Base-by-base conservation (phyloP, 129 eudicot species). In the Solidago caesia region DNA sequence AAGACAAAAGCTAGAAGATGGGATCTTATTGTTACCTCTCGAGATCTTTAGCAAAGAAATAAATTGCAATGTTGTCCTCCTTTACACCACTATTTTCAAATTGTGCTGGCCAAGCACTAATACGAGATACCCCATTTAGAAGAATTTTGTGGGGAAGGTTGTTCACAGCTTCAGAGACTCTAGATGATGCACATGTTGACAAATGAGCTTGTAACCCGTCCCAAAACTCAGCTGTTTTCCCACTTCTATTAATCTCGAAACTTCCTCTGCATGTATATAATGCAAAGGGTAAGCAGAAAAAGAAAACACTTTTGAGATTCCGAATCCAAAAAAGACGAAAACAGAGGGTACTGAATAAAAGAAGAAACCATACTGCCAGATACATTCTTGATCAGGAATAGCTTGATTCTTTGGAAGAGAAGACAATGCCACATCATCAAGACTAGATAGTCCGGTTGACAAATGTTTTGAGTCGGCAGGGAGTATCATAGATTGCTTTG, bases 121-220 rank as follows among this genome's bases (percentile, higher is more conserved):
- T 44, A 13, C 96, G 97, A 62, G 96, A 87, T 74, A 89, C 93
- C 74, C 92, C 97, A 68, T 87, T 78, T 64, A 94, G 64, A 13
- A 72, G 62, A 73, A 94, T 76, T 66, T 77, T 81, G 51, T 70
- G 69, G 2, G 83, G 87, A 79, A 94, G 87, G 44, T 91, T 88
- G 58, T 82, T 84, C 66, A 82, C 87, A 44, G 92, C 82, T 56
- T 85, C 89, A 77, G 61, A 53, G 67, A 91, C 97, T 74, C 73
- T 91, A 46, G 93, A 82, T 27, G 97, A 88, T 62, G 96, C 97
- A 70, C 87, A 79, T 29, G 79, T 84, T 61, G 99, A 94, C 67
- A 91, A 67, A 87, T 94, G 97, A 58, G 96, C 99, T 80, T 94
- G 99, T 53, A 94, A 84, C 51, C 99, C 99, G 72, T 85, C 89